These are phyloP conservation scores for Arthrobotrys megalospora DNA, from an alignment of 2,329 filamentous ascomycete species.

Conservation along the genomic window DNA sequence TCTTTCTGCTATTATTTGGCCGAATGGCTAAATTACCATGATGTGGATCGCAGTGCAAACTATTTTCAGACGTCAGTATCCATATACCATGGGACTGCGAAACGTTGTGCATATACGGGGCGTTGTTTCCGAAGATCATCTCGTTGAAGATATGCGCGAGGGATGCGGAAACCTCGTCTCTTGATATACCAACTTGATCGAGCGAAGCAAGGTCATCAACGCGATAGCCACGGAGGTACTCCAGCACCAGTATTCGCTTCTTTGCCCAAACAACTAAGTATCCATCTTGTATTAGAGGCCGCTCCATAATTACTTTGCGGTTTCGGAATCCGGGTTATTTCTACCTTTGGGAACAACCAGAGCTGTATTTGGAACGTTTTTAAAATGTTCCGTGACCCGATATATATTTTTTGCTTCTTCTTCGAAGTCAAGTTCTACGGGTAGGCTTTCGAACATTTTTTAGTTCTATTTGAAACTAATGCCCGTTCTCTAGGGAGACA, in stretches of 20 bases:
- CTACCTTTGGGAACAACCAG: slow-evolving; percentile 82
- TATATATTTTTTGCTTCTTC: slow-evolving; percentile 88
- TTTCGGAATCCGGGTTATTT: neutral
- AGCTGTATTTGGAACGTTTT: slow-evolving; percentile 79
- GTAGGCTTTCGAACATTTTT: slow-evolving; percentile 70
- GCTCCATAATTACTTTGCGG: neutral
- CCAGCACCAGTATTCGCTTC: slow-evolving; percentile 93
- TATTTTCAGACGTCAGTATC: slow-evolving; percentile 1
- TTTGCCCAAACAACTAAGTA: slow-evolving; percentile 83
- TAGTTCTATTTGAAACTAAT: neutral
- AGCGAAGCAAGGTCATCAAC: slow-evolving; percentile 91
- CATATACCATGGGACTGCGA: neutral
- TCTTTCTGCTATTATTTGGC: slow-evolving; percentile 76
- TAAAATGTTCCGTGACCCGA: slow-evolving; percentile 85
- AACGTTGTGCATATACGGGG: slow-evolving; percentile 71
- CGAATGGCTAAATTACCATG: slow-evolving; percentile 96
- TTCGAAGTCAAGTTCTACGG: slow-evolving; percentile 90
- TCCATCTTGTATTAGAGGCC: slow-evolving; percentile 49
- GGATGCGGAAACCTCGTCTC: slow-evolving; percentile 93
- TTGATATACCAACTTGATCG: slow-evolving; percentile 87
- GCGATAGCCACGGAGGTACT: slow-evolving; percentile 86
- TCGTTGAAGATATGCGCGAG: slow-evolving; percentile 96
- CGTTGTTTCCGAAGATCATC: slow-evolving; percentile 95
- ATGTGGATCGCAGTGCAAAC: slow-evolving; percentile 93
- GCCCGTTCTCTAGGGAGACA: slow-evolving; percentile 3